These are phyloP conservation scores for Lipomyces kockii DNA, from an alignment of 805 yeast species.

Conservation along the genomic window DNA sequence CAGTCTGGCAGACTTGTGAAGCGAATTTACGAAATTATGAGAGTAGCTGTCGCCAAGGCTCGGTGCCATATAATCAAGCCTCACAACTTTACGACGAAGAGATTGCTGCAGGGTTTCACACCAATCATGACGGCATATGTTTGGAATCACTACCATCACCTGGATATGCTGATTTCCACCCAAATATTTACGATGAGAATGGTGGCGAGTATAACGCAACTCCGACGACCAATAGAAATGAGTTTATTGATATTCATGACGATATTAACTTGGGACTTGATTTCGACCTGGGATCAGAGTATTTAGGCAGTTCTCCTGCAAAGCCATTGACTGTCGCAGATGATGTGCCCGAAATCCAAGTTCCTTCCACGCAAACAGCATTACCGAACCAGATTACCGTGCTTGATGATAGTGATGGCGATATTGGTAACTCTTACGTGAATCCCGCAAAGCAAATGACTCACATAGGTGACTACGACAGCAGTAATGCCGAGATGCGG, in stretches of 20 bases:
- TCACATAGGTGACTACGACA: slow-evolving; percentile 18
- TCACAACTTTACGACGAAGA: not conserved
- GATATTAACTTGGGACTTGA: slow-evolving; percentile 8
- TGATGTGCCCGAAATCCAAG: slow-evolving; percentile 13
- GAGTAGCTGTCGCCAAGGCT: not conserved
- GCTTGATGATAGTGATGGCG: slow-evolving; percentile 10
- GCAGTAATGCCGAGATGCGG: slow-evolving; percentile 21
- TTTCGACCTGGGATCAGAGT: slow-evolving; percentile 18
- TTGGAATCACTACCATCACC: slow-evolving; percentile 5
- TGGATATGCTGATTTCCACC: not conserved
- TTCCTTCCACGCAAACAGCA: slow-evolving; percentile 5
- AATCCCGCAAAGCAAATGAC: slow-evolving; percentile 28
- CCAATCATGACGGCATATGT: not conserved
- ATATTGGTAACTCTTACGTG: not conserved
- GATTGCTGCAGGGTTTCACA: not conserved
- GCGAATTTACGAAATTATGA: slow-evolving; percentile 1
- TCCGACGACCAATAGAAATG: not conserved
- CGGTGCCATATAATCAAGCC: not conserved
- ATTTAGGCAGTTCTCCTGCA: slow-evolving; percentile 19
- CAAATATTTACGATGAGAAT: not conserved
- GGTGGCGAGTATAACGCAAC: not conserved
- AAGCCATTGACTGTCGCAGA: slow-evolving; percentile 4
- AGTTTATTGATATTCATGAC: slow-evolving; percentile 10
- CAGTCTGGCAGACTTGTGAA: slow-evolving; percentile 10
- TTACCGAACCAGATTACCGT: not conserved